phyloP scores from a whole-genome alignment of 1,139 yeast genomes.

The Magnusiomyces fungicola region DNA sequence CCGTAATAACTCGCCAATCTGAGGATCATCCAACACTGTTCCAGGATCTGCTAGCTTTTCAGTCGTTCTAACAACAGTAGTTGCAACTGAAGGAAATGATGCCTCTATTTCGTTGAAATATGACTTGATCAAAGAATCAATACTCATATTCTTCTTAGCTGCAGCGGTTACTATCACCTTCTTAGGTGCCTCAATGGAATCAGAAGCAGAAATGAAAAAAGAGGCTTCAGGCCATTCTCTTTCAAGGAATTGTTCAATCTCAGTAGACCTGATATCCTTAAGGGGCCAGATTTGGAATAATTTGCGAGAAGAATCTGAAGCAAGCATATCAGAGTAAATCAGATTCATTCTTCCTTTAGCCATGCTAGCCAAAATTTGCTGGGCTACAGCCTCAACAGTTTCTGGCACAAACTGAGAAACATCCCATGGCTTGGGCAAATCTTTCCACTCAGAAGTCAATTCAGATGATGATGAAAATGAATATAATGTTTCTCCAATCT shows the following conservation, averaged over 20 bases:
- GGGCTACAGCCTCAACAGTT: conserved; percentile 40
- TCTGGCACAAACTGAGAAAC: background rate
- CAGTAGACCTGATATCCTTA: conserved; percentile 63
- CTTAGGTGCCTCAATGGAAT: too few relatives aligned
- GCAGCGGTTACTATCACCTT: conserved; percentile 25
- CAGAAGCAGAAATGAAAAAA: too few relatives aligned
- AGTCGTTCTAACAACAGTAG: conserved; percentile 89
- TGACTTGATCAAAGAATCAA: conserved; percentile 67
- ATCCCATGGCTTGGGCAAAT: background rate
- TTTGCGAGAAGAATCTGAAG: background rate
- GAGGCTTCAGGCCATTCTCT: conserved; percentile 32
- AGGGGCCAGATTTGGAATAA: conserved; percentile 51
- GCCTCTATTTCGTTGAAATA: conserved; percentile 70
- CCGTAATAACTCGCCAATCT: too few relatives aligned
- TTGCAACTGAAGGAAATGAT: conserved; percentile 84
- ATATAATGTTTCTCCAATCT: too few relatives aligned
- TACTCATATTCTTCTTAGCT: conserved; percentile 53
- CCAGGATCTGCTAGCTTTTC: conserved; percentile 56
- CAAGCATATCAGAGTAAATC: background rate
- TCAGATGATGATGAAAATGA: too few relatives aligned
- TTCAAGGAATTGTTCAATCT: conserved; percentile 48
- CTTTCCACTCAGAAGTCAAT: background rate
- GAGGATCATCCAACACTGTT: conserved; percentile 7
- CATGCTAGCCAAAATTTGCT: conserved; percentile 65
- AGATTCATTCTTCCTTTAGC: conserved; percentile 83